Conservation (phyloP, 306 rosid species). For the Gastrolobium bilobum region DNA sequence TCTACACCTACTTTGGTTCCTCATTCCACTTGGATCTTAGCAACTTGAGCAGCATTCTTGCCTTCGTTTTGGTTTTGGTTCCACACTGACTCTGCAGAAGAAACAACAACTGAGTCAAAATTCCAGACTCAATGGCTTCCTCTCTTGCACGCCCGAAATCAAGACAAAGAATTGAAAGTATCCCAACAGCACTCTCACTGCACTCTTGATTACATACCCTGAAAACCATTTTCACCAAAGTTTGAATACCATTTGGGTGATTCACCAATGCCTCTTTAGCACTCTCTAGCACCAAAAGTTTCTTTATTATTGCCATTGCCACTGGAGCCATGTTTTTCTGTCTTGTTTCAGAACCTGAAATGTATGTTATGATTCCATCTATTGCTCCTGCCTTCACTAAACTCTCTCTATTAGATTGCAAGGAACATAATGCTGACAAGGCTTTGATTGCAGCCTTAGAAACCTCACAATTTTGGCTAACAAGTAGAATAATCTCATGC, state of each 20-base stretch:
- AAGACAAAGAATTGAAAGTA: constrained; percentile 66
- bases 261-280: constrained; percentile 67
- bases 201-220: constrained; percentile 77
- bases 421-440: constrained; percentile 63
- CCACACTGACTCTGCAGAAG: constrained; percentile 90
- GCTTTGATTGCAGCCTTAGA: constrained; percentile 75
- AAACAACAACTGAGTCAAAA: constrained; percentile 81
- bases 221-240: constrained; percentile 77
- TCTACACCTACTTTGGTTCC: constrained; percentile 56
- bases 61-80: constrained; percentile 75
- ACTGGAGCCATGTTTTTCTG: constrained; percentile 55
- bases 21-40: constrained; percentile 77
- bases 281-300: constrained; percentile 64
- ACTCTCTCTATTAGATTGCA: constrained; percentile 59
- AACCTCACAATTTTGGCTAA: constrained; percentile 48
- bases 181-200: constrained; percentile 75
- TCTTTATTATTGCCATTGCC: constrained; percentile 71
- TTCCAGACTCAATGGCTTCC: constrained; percentile 76
- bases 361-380: constrained; percentile 64
- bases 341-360: constrained; percentile 54
- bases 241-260: constrained; percentile 56
- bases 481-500: constrained; percentile 53
- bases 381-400: constrained; percentile 68
- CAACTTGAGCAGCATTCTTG: constrained; percentile 84
- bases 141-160: constrained; percentile 73